Conservation (phyloP, 208 protist species). For the Crithidia brevicula region DNA sequence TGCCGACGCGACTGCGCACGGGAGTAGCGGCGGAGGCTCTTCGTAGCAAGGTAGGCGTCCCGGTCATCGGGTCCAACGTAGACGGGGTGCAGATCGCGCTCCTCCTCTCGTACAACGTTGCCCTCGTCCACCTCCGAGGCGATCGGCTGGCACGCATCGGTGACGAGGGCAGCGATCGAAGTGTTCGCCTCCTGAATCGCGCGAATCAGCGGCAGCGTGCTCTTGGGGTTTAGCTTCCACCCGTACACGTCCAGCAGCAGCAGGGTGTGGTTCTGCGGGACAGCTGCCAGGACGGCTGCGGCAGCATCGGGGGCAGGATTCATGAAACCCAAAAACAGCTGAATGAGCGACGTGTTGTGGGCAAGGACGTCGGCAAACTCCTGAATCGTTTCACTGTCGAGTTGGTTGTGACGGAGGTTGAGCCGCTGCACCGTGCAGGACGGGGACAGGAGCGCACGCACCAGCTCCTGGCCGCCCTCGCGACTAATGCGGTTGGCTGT, state of each 20-base stretch:
- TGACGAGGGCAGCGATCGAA: conserved; percentile 72
- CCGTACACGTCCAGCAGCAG: conserved; percentile 87
- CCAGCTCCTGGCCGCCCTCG: conserved; percentile 68
- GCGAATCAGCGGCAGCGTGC: conserved; percentile 37
- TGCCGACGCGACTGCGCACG: conserved; percentile 78
- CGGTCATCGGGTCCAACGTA: conserved; percentile 88
- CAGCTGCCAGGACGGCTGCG: conserved; percentile 53
- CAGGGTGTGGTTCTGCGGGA: conserved; percentile 66
- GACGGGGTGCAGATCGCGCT: conserved; percentile 62
- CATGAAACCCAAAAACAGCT: conserved; percentile 93
- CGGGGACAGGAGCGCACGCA: conserved; percentile 51
- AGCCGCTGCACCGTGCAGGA: conserved; percentile 82
- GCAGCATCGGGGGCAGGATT: conserved; percentile 68
- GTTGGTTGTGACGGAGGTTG: conserved; percentile 85
- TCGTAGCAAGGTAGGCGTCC: conserved; percentile 85
- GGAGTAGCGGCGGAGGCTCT: conserved; percentile 77
- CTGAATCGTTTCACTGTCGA: conserved; percentile 77
- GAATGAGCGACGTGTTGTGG: conserved; percentile 82
- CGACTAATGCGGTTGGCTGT: conserved; percentile 86
- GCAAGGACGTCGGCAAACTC: conserved; percentile 67
- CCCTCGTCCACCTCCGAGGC: conserved; percentile 54
- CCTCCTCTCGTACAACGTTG: conserved; percentile 67
- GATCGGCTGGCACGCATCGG: conserved; percentile 75
- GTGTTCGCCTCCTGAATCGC: conserved; percentile 62
- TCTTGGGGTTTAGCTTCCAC: conserved; percentile 69